Percentiles rank a stretch among this genome's conserved stretches.
These are phyloP conservation scores for Ceratobasidium sp. DNA, from an alignment of 1,284 basidiomycete genomes.

Conservation along the genomic window DNA sequence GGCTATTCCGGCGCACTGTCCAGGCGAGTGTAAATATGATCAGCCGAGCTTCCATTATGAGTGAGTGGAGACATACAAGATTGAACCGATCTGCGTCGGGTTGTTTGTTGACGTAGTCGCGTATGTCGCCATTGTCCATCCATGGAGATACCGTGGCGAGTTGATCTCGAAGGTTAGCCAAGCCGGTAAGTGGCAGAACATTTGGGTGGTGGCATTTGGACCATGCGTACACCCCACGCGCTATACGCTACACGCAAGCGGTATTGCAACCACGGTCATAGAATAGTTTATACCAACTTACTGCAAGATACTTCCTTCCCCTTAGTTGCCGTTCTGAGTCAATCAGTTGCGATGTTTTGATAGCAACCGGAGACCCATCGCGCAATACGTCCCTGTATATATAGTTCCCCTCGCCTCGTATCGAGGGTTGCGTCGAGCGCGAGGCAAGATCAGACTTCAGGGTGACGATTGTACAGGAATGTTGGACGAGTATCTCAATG, in stretches of 20 bases:
- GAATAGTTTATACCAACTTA: neutral
- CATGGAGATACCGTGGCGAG: constrained; percentile 21
- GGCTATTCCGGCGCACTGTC: constrained; percentile 1
- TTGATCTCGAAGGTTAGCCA: neutral
- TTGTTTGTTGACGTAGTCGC: neutral
- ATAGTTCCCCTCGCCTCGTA: no score
- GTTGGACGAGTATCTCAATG: no score
- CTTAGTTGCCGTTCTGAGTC: no score
- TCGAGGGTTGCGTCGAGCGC: no score
- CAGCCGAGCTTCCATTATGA: neutral
- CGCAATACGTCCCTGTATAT: no score
- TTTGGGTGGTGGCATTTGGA: constrained; percentile 29
- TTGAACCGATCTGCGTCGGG: neutral
- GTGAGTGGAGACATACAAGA: neutral
- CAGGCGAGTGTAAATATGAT: neutral
- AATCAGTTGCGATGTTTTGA: no score
- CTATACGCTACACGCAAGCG: neutral
- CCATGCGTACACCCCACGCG: constrained; percentile 8
- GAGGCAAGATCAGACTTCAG: no score
- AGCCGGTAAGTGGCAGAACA: neutral
- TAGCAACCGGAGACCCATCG: no score
- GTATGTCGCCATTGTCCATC: constrained; percentile 6
- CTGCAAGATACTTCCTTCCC: no score
- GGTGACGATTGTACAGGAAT: no score
- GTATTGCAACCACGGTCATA: no score